Percentiles rank a stretch among this genome's conserved stretches.
Conservation (phyloP, 306 rosid species). For the Corylus americana region DNA sequence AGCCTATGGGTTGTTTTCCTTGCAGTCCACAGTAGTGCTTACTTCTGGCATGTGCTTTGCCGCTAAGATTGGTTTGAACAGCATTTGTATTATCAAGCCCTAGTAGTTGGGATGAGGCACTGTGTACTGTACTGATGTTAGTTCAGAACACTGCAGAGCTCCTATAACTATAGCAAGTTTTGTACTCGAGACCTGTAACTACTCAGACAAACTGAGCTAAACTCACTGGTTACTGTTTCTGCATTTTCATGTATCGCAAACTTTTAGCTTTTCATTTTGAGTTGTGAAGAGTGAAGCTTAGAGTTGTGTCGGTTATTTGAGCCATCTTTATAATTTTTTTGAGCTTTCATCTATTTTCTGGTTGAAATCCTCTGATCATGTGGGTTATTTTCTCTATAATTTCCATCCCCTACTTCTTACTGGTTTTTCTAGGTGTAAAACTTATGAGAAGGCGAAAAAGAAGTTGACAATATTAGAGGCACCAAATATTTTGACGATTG, state of each 20-base stretch:
- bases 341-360: neutral
- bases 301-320: neutral
- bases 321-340: neutral
- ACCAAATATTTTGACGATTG: constrained; percentile 80
- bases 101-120: neutral
- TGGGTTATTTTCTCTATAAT: neutral
- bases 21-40: neutral
- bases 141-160: neutral
- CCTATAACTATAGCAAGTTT: neutral
- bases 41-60: neutral
- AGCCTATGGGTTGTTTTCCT: neutral
- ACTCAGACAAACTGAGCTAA: neutral
- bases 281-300: neutral
- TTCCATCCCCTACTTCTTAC: constrained; percentile 7
- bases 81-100: neutral
- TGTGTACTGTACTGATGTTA: neutral
- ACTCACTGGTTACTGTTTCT: neutral
- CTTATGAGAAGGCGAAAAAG: constrained; percentile 76
- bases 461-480: constrained; percentile 73
- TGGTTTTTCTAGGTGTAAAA: constrained; percentile 55
- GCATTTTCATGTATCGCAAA: neutral
- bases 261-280: neutral
- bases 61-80: neutral
- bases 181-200: neutral
- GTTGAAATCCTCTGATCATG: neutral